Evolutionary conservation across 768 basidiomycete species (phyloP), one percentile per base, ranked within the genome.

Genomic region (Panaeolus cyanescens): DNA sequence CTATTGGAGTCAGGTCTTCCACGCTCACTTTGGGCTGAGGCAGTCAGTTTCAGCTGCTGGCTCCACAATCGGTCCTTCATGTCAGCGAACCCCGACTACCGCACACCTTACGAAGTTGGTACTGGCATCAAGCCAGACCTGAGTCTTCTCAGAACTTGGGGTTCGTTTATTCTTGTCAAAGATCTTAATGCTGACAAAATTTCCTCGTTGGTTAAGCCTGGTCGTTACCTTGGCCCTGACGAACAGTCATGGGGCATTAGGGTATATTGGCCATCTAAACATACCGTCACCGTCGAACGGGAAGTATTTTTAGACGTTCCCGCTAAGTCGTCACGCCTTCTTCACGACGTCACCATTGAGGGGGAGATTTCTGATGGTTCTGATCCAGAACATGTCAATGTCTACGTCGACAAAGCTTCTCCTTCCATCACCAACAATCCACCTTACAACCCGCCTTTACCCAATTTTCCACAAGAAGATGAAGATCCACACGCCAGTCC

Each of bases 191-290:
- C 59, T 32, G 54, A 59, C 17, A 75, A 74, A 66, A 65, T 77
- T 3, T 63, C 69, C 13, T 58, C 61, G 4, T 55, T 65, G 2
- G 69, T 64, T 3, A 30, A 66, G 12, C 42, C 64, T 37, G 75
- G 61, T 80, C 8, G 76, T 78, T 5, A 70, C 67, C n/a, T n/a
- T n/a, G n/a, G n/a, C n/a, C n/a, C n/a, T 63, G 70, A 74, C 53
- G 59, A 67, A 7, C 60, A 70, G 20, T 71, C 68, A 20, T 71
- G 72, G 9, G 78, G 67, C 0, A 69, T 72, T 42, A 55, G 69
- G 3, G 65, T 79, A 8, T 79, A 77, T 59, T 80, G 74, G 75
- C 71, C 71, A 0, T 58, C 64, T 12, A 70, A 63, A n/a, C 64
- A 60, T 10, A 65, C 37, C 8, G 66, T 80, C 4, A 69, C 63